Evolutionary conservation across 2,329 filamentous ascomycete species (phyloP).

Genomic region (Akanthomyces muscarius): DNA sequence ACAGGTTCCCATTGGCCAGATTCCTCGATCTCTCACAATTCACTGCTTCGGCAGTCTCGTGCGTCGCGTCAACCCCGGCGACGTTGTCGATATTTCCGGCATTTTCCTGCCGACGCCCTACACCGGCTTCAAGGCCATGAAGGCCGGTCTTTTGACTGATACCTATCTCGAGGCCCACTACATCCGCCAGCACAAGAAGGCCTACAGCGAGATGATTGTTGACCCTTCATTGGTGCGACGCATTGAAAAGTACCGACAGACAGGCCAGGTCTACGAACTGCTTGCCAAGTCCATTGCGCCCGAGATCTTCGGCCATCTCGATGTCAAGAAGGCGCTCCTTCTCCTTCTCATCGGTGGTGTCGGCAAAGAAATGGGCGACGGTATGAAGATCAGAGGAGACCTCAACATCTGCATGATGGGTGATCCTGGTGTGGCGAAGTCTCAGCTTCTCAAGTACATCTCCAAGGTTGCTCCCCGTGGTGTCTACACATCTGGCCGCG

Average conservation of each 20-base stretch:
- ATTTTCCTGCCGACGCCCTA: slow-evolving; percentile 97
- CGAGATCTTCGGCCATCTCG: slow-evolving; percentile 92
- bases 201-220: slow-evolving; percentile 86
- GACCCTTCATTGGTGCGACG: slow-evolving; percentile 75
- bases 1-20: slow-evolving; percentile 96
- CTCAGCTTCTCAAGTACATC: slow-evolving; percentile 96
- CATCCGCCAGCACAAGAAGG: slow-evolving; percentile 94
- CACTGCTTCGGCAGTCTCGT: slow-evolving; percentile 85
- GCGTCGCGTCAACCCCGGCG: slow-evolving; percentile 84
- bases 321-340: slow-evolving; percentile 97
- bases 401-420: slow-evolving; percentile 99
- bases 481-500: slow-evolving; percentile 77
- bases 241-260: slow-evolving; percentile 80
- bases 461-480: slow-evolving; percentile 94
- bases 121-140: slow-evolving; percentile 97
- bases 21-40: slow-evolving; percentile 84
- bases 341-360: slow-evolving; percentile 93
- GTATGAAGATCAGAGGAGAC: slow-evolving; percentile 97
- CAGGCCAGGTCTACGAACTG: slow-evolving; percentile 92
- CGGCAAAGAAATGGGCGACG: slow-evolving; percentile 93
- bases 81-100: slow-evolving; percentile 88
- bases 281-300: slow-evolving; percentile 94
- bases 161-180: slow-evolving; percentile 95
- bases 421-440: slow-evolving; percentile 99
- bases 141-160: slow-evolving; percentile 91